Evolutionary conservation across 2,329 filamentous ascomycete species (phyloP).

Genomic region (Fusarium humuli): DNA sequence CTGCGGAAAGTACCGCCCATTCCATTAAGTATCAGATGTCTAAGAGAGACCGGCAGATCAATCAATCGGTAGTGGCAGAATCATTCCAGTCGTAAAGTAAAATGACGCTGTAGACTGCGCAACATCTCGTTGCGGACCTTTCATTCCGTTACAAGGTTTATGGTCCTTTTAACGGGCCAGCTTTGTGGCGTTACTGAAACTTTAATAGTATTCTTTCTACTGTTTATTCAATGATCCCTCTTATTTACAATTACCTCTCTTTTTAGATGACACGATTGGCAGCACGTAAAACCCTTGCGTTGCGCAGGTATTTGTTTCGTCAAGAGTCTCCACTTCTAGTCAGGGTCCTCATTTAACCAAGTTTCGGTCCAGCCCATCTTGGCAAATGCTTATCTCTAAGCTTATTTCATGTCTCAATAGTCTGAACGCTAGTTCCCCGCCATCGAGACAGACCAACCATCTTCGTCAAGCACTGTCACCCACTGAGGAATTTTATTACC

Average conservation of each 20-base stretch:
- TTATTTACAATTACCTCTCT: too few relatives aligned
- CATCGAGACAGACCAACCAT: neutral
- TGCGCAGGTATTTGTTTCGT: neutral
- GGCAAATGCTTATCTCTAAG: constrained; percentile 10
- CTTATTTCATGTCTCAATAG: constrained; percentile 6
- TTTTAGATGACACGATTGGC: too few relatives aligned
- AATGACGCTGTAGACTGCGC: too few relatives aligned
- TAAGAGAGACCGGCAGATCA: neutral
- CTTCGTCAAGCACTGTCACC: too few relatives aligned
- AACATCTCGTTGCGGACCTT: too few relatives aligned
- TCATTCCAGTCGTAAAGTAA: neutral
- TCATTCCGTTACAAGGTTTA: too few relatives aligned
- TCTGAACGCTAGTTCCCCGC: neutral
- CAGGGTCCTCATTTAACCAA: neutral
- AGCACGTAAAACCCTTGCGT: neutral
- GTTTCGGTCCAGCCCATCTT: constrained; percentile 1
- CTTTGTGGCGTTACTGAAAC: too few relatives aligned
- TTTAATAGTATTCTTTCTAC: too few relatives aligned
- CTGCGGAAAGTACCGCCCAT: too few relatives aligned
- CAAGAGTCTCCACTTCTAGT: neutral
- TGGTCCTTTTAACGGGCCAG: too few relatives aligned
- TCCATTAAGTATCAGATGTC: neutral
- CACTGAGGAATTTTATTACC: neutral
- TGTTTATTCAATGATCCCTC: too few relatives aligned
- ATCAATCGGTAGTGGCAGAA: neutral